Percentiles rank a stretch among this genome's conserved stretches.
These are phyloP conservation scores for Globisporangium camurandrum DNA, from an alignment of 352 stramenopile genomes.

Conservation along the genomic window DNA sequence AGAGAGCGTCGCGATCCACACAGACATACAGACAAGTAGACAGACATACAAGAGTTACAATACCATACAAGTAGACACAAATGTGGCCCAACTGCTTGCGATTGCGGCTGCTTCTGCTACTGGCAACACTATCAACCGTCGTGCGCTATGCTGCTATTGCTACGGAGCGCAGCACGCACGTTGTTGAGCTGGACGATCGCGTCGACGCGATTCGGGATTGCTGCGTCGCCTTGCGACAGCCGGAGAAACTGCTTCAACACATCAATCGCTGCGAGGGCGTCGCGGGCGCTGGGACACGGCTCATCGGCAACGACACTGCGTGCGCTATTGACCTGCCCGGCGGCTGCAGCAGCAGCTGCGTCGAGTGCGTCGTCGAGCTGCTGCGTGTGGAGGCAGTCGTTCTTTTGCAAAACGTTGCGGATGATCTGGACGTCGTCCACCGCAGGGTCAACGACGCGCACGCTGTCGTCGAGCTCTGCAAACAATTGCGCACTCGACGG, in stretches of 20 bases:
- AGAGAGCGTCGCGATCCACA: too few relatives aligned
- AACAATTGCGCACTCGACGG: conserved; percentile 49
- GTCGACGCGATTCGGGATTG: conserved; percentile 43
- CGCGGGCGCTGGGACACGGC: conserved; percentile 33
- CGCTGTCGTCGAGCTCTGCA: conserved; percentile 68
- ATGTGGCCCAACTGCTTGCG: too few relatives aligned
- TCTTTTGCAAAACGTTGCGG: conserved; percentile 71
- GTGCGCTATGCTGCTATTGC: conserved; percentile 21
- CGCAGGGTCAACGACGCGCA: conserved; percentile 64
- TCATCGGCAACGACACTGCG: conserved; percentile 48
- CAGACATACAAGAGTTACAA: too few relatives aligned
- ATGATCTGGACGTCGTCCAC: conserved; percentile 84
- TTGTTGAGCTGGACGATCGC: conserved; percentile 68
- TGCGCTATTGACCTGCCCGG: conserved; percentile 32
- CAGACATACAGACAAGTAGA: too few relatives aligned
- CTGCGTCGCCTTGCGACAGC: conserved; percentile 41
- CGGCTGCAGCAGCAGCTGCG: too few relatives aligned
- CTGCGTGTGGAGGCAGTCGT: conserved; percentile 63
- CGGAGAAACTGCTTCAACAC: conserved; percentile 72
- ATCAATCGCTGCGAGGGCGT: conserved; percentile 50
- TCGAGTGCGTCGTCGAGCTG: conserved; percentile 50
- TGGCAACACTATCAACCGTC: conserved; percentile 24
- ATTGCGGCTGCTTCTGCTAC: too few relatives aligned
- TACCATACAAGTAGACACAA: too few relatives aligned
- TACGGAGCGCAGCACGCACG: conserved; percentile 46